Evolutionary conservation across 306 rosid species (phyloP).

Genomic region (Hippophae gyantsensis): DNA sequence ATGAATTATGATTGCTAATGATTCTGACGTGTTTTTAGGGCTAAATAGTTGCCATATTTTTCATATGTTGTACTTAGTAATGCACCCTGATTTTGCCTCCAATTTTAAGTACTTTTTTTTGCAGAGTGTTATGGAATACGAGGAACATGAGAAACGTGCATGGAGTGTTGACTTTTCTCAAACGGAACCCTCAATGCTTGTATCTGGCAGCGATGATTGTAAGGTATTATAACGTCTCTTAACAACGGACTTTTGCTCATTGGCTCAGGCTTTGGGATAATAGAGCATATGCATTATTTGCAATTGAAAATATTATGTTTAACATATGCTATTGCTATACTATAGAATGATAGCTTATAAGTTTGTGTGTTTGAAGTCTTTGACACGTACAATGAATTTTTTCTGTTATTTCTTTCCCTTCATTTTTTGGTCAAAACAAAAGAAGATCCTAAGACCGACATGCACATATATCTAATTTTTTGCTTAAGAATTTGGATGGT

Average conservation of each 20-base stretch:
- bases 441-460: too few species aligned
- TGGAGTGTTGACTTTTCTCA: slow-evolving; percentile 99
- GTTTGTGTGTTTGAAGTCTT: too few species aligned
- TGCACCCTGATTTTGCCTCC: slow-evolving; percentile 4
- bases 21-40: background rate
- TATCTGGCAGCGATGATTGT: slow-evolving; percentile 97
- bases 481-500: too few species aligned
- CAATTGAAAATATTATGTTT: background rate
- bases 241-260: slow-evolving; percentile 7
- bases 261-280: slow-evolving; percentile 7
- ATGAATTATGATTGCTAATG: slow-evolving; percentile 3
- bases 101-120: background rate
- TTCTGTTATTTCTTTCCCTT: too few species aligned
- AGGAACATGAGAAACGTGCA: slow-evolving; percentile 97
- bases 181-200: slow-evolving; percentile 91
- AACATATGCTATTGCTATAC: background rate
- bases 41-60: background rate
- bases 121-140: slow-evolving; percentile 95
- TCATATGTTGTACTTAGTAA: slow-evolving; percentile 7
- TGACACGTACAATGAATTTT: too few species aligned
- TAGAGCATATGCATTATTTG: background rate
- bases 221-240: slow-evolving; percentile 44
- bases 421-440: too few species aligned
- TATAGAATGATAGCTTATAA: too few species aligned
- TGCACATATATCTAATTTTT: too few species aligned